A percentile compares a stretch with the other conserved stretches of the same genome.
These are phyloP conservation scores for Triticum urartu DNA, from an alignment of 176 grass and related monocot genomes.

Conservation along the genomic window DNA sequence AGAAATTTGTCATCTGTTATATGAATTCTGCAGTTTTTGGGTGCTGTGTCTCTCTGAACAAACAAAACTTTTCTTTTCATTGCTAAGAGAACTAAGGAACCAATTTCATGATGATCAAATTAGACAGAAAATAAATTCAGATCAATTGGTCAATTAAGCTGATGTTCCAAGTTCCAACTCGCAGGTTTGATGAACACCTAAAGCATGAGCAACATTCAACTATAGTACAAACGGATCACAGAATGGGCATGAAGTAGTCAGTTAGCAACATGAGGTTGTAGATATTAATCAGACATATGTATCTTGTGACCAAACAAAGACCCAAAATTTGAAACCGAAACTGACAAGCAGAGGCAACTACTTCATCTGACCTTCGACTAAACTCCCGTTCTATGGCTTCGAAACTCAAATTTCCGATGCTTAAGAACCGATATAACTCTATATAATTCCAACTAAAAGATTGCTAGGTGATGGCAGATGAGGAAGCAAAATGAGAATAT, in stretches of 20 bases:
- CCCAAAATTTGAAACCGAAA: slow-evolving; percentile 1
- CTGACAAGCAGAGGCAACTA: slow-evolving; percentile 21
- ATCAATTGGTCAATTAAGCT: background rate
- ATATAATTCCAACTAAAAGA: background rate
- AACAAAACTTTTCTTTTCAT: background rate
- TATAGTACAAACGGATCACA: background rate
- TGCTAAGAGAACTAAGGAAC: too few species aligned
- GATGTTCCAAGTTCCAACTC: too few species aligned
- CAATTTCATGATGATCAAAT: background rate
- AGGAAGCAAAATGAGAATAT: background rate
- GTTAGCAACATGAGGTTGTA: background rate
- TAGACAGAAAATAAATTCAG: background rate
- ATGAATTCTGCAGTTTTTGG: background rate
- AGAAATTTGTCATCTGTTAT: background rate
- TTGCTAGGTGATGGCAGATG: background rate
- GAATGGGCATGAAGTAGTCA: background rate
- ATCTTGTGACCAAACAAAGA: slow-evolving; percentile 21
- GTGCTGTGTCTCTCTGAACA: background rate
- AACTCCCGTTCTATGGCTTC: background rate
- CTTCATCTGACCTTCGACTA: background rate
- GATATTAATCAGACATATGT: slow-evolving; percentile 16
- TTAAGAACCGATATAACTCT: background rate
- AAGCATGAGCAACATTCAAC: background rate
- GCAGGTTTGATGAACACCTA: too few species aligned
- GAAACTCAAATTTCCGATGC: background rate